Conservation (phyloP, 441 rosid species). For the Mallotus japonicus region DNA sequence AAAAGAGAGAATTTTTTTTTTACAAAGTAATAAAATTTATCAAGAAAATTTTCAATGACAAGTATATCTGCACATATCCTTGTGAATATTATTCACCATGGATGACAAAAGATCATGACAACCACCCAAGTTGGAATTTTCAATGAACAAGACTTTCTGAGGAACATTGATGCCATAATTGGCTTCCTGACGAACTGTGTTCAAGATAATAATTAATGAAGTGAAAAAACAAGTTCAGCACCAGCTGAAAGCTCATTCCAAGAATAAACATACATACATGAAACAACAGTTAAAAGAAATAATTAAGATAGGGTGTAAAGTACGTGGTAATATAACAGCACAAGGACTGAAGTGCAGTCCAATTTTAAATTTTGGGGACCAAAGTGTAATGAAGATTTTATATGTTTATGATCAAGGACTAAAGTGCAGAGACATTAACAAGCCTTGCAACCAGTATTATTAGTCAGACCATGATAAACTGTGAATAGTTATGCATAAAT, state of each 20-base stretch:
- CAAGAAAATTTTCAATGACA: neutral
- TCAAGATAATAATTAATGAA: neutral
- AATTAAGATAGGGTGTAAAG: neutral
- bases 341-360: too few species aligned
- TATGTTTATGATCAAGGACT: too few species aligned
- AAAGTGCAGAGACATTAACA: too few species aligned
- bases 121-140: neutral
- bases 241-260: neutral
- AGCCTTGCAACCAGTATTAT: too few species aligned
- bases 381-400: too few species aligned
- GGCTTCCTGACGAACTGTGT: neutral
- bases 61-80: too few species aligned
- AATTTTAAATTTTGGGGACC: too few species aligned
- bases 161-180: neutral
- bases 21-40: neutral
- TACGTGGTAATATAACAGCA: too few species aligned
- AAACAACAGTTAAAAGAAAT: neutral
- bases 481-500: neutral
- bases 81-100: too few species aligned
- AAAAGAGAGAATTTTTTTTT: neutral
- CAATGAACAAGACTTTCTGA: neutral
- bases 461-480: neutral
- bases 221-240: neutral
- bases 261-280: neutral
- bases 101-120: neutral